phyloP scores from a whole-genome alignment of 495 filamentous ascomycete species.

The Hypomontagnella submonticulosa region DNA sequence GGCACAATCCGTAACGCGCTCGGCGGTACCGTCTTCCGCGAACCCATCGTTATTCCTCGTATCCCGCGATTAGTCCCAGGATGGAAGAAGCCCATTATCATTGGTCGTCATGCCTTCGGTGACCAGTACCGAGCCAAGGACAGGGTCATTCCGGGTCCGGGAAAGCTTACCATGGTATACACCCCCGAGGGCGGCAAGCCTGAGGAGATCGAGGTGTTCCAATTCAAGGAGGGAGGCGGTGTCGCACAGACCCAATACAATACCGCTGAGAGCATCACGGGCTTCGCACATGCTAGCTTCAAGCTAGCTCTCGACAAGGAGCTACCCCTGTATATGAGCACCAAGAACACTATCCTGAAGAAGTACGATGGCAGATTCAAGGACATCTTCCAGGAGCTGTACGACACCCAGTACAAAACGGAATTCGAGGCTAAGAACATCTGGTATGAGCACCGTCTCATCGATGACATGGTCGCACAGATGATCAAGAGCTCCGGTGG shows the following conservation, averaged over 20 bases:
- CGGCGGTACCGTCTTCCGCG: constrained; percentile 96
- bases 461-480: constrained; percentile 99
- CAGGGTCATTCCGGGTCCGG: constrained; percentile 79
- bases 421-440: constrained; percentile 90
- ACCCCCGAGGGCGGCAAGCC: constrained; percentile 86
- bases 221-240: constrained; percentile 86
- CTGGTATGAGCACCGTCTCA: constrained; percentile 99
- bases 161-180: constrained; percentile 92
- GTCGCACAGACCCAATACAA: constrained; percentile 97
- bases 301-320: constrained; percentile 89
- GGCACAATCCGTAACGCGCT: constrained; percentile 97
- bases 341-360: constrained; percentile 99
- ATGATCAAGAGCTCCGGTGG: constrained; percentile 99
- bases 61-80: constrained; percentile 93
- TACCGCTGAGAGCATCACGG: constrained; percentile 91
- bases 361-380: constrained; percentile 98
- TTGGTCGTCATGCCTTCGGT: constrained; percentile 97
- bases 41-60: constrained; percentile 93
- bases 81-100: constrained; percentile 99
- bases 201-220: constrained; percentile 86
- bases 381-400: constrained; percentile 99
- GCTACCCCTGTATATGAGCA: constrained; percentile 96
- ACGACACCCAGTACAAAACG: constrained; percentile 84
- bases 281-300: constrained; percentile 96
- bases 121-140: constrained; percentile 99